Conservation (phyloP, 2,329 filamentous ascomycete genomes). For the Myotisia sp. region DNA sequence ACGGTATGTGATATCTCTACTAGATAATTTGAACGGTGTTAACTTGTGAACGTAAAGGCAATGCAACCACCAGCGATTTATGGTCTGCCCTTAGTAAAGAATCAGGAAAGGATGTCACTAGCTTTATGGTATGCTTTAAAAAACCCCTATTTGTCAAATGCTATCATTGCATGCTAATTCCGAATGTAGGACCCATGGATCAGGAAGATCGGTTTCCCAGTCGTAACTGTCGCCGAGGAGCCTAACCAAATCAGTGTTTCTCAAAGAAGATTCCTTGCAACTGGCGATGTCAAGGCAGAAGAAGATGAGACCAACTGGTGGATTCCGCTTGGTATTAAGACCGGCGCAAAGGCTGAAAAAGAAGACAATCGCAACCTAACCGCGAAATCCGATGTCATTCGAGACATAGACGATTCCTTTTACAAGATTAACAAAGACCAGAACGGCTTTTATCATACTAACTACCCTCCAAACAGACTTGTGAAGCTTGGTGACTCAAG, state of each 20-base stretch:
- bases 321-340: slow-evolving; percentile 77
- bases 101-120: slow-evolving; percentile 71
- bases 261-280: slow-evolving; percentile 80
- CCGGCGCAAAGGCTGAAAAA: slow-evolving; percentile 51
- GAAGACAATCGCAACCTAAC: slow-evolving; percentile 55
- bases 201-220: slow-evolving; percentile 83
- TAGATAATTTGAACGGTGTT: not conserved
- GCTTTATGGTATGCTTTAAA: slow-evolving; percentile 53
- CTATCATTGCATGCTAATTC: slow-evolving; percentile 5
- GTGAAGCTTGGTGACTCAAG: slow-evolving; percentile 65
- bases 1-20: slow-evolving; percentile 38
- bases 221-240: slow-evolving; percentile 74
- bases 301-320: slow-evolving; percentile 92
- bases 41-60: slow-evolving; percentile 26
- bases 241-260: slow-evolving; percentile 53
- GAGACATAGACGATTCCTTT: slow-evolving; percentile 50
- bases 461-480: slow-evolving; percentile 75
- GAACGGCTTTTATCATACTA: slow-evolving; percentile 82
- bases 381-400: slow-evolving; percentile 61
- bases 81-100: slow-evolving; percentile 80
- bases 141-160: too few species aligned
- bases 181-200: slow-evolving; percentile 61
- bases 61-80: slow-evolving; percentile 81
- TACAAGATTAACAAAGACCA: slow-evolving; percentile 90
- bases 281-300: slow-evolving; percentile 77